These are phyloP conservation scores for Colletotrichum salicis DNA, from an alignment of 2,329 filamentous ascomycete species.

Conservation along the genomic window DNA sequence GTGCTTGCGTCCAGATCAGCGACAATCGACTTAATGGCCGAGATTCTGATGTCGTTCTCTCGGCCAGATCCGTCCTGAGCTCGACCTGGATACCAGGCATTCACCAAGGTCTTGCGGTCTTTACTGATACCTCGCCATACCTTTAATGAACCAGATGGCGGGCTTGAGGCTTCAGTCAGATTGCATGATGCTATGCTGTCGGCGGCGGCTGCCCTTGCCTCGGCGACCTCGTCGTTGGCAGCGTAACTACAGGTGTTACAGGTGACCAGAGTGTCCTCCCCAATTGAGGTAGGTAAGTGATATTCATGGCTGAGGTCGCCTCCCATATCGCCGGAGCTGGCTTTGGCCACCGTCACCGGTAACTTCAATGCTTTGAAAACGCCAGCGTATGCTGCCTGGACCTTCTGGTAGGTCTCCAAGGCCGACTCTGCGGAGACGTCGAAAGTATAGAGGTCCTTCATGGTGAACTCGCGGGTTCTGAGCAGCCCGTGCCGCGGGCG, in stretches of 20 bases:
- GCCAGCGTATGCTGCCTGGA: conserved; percentile 77
- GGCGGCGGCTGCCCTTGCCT: conserved; percentile 39
- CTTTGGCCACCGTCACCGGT: conserved; percentile 85
- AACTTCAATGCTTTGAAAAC: conserved; percentile 87
- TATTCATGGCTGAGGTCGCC: conserved; percentile 95
- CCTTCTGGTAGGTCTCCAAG: conserved; percentile 80
- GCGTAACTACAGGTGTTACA: conserved; percentile 80
- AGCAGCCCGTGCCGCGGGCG: conserved; percentile 89
- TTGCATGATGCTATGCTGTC: conserved; percentile 30
- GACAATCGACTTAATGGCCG: conserved; percentile 73
- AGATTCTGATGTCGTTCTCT: conserved; percentile 55
- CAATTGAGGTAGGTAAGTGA: conserved; percentile 81
- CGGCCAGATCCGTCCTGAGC: not conserved
- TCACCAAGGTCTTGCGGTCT: conserved; percentile 75
- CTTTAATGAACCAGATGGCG: conserved; percentile 41
- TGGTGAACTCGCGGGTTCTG: conserved; percentile 89
- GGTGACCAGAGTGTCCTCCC: conserved; percentile 85
- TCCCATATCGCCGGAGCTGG: conserved; percentile 96
- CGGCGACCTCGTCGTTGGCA: conserved; percentile 88
- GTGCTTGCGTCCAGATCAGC: conserved; percentile 78
- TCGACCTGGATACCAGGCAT: conserved; percentile 70
- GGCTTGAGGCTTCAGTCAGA: conserved; percentile 35
- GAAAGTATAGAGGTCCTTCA: conserved; percentile 99
- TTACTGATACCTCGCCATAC: conserved; percentile 74
- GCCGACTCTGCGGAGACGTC: conserved; percentile 76